Percentiles rank a stretch among this genome's conserved stretches.
phyloP scores from a whole-genome alignment of 2,329 filamentous ascomycete species.

The Magnaporthiopsis rhizophila region DNA sequence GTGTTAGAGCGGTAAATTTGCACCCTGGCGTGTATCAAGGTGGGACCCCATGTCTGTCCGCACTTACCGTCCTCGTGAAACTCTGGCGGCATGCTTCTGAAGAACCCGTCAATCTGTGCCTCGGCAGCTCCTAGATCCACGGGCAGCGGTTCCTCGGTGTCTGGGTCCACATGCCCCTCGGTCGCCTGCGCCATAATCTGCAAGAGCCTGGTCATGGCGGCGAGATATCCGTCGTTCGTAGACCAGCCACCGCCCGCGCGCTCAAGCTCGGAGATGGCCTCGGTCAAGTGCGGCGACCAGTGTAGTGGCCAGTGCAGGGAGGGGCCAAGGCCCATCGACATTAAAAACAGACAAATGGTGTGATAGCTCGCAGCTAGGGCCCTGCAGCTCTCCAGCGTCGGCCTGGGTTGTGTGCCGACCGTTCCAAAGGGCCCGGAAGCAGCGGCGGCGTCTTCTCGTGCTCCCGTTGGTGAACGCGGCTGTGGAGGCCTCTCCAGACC shows the following conservation, averaged over 20 bases:
- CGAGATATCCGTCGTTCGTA: conserved; percentile 11
- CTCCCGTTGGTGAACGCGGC: too few relatives aligned
- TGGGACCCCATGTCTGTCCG: background rate
- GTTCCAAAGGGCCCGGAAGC: background rate
- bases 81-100: background rate
- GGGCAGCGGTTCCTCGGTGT: background rate
- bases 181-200: conserved; percentile 8
- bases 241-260: background rate
- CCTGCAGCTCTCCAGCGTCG: conserved; percentile 29
- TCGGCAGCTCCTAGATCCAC: conserved; percentile 1
- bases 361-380: conserved; percentile 35
- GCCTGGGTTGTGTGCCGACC: conserved; percentile 9
- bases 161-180: background rate
- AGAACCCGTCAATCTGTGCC: conserved; percentile 1
- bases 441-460: too few relatives aligned
- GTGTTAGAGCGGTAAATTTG: background rate
- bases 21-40: background rate
- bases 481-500: background rate
- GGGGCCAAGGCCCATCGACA: conserved; percentile 6
- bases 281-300: conserved; percentile 24
- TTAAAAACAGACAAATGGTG: conserved; percentile 23
- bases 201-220: conserved; percentile 14
- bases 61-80: background rate
- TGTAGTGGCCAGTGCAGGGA: conserved; percentile 32
- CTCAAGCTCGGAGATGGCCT: conserved; percentile 14